phyloP scores from a whole-genome alignment of 2,329 filamentous ascomycete species.

The Colletotrichum lentis region DNA sequence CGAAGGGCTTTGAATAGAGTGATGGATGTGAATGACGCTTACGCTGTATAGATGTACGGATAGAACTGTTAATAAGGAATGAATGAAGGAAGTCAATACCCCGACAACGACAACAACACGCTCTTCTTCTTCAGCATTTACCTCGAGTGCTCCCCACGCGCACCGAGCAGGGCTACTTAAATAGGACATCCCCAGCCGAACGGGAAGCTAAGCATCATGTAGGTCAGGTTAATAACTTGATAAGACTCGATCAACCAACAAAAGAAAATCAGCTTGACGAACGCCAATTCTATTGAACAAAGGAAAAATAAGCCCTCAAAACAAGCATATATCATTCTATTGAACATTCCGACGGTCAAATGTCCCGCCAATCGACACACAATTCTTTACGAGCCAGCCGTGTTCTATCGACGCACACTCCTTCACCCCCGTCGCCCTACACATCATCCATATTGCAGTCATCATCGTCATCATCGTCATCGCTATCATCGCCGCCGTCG shows the following conservation, averaged over 20 bases:
- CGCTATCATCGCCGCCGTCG: too few relatives aligned
- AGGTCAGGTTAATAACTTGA: neutral
- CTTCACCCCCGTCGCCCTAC: neutral
- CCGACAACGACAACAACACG: neutral
- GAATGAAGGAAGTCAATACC: neutral
- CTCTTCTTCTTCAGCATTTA: neutral
- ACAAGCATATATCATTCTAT: neutral
- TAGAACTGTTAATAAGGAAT: slow-evolving; percentile 10
- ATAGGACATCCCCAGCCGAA: neutral
- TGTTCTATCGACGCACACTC: neutral
- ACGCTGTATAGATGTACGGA: slow-evolving; percentile 26
- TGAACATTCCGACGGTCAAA: neutral
- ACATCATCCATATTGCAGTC: neutral
- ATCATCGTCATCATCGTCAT: neutral
- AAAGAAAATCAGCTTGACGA: neutral
- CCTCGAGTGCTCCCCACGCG: neutral
- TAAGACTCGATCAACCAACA: neutral
- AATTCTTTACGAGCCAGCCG: neutral
- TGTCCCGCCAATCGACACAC: neutral
- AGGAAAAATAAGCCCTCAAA: neutral
- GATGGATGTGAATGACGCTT: slow-evolving; percentile 25
- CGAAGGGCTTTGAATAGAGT: neutral
- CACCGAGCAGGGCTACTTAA: neutral
- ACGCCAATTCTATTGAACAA: neutral
- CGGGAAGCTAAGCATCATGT: neutral